Evolutionary conservation across 1,139 yeast species (phyloP).

Genomic region (Debaryomyces subglobosus): DNA sequence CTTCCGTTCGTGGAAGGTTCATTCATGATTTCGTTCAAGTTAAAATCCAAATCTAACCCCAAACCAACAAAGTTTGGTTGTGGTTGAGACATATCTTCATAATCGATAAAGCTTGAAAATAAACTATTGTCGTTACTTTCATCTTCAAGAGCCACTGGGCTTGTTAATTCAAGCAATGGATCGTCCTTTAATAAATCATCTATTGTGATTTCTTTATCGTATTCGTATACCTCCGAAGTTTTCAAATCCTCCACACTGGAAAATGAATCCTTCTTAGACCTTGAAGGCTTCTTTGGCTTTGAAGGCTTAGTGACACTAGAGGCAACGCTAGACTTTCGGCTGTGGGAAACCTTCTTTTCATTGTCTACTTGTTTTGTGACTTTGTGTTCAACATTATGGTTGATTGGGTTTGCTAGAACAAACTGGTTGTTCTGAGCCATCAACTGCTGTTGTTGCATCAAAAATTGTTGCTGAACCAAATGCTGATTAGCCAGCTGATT

Average conservation of each 20-base stretch:
- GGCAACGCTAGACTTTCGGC: neutral
- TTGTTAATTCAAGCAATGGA: conserved; percentile 22
- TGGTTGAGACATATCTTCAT: conserved; percentile 1
- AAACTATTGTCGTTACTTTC: conserved; percentile 9
- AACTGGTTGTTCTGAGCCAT: conserved; percentile 3
- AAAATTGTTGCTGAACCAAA: conserved; percentile 6
- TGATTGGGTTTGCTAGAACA: conserved; percentile 2
- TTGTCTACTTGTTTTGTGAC: neutral
- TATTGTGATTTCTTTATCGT: conserved; percentile 19
- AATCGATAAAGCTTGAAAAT: conserved; percentile 8
- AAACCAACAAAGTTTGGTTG: conserved; percentile 3
- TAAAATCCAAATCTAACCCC: conserved; percentile 5
- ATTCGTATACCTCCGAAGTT: neutral
- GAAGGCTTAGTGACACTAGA: neutral
- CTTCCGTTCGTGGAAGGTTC: neutral
- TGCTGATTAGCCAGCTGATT: neutral
- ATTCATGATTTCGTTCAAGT: neutral
- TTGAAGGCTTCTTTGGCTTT: conserved; percentile 9
- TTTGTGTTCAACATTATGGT: neutral
- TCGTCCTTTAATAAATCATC: conserved; percentile 28
- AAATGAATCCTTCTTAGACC: conserved; percentile 6
- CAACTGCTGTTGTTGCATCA: conserved; percentile 9
- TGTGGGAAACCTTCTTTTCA: conserved; percentile 1
- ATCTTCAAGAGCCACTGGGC: conserved; percentile 4
- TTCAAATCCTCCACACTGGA: conserved; percentile 4